These are phyloP conservation scores for Kwoniella bestiolae DNA, from an alignment of 768 basidiomycete species.

Conservation along the genomic window DNA sequence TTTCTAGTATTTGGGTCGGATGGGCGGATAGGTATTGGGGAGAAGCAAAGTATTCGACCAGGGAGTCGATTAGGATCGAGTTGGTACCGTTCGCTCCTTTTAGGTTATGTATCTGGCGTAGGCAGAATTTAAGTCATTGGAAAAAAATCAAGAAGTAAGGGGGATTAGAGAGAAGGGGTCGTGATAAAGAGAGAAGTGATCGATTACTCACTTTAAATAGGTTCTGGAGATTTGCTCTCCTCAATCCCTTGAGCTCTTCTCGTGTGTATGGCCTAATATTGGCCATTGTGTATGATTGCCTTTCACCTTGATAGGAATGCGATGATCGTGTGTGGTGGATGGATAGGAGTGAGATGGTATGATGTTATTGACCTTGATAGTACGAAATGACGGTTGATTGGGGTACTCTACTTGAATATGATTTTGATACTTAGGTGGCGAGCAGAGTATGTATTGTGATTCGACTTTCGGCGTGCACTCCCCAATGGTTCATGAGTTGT, in stretches of 20 bases:
- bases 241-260: constrained; percentile 37
- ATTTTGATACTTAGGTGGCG: neutral
- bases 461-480: too few species aligned
- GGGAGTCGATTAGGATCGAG: constrained; percentile 31
- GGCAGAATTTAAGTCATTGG: too few species aligned
- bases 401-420: too few species aligned
- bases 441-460: neutral
- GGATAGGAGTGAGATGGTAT: too few species aligned
- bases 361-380: too few species aligned
- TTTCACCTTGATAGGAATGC: too few species aligned
- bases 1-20: constrained; percentile 1
- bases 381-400: too few species aligned
- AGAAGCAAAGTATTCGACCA: constrained; percentile 38
- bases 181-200: neutral
- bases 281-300: constrained; percentile 31
- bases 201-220: constrained; percentile 43
- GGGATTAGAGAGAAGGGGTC: neutral
- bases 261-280: constrained; percentile 34
- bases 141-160: neutral
- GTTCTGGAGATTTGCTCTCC: constrained; percentile 45
- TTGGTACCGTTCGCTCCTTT: constrained; percentile 49
- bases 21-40: constrained; percentile 24
- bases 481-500: neutral
- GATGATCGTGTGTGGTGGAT: too few species aligned
- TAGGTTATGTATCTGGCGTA: constrained; percentile 47